Conservation (phyloP, 1,139 yeast species). For the Lodderomyces parapsilosis region DNA sequence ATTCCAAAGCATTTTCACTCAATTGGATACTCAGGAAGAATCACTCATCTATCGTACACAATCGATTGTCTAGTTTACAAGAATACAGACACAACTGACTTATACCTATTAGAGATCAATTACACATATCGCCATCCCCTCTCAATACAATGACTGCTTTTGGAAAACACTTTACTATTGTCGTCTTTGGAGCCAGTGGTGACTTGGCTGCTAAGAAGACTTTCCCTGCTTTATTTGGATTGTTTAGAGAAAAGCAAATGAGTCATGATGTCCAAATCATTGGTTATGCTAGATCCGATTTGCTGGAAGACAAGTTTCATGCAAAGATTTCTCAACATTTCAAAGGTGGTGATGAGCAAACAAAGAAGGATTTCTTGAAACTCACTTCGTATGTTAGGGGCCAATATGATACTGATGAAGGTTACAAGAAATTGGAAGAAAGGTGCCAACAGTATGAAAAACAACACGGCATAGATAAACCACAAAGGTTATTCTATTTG, state of each 20-base stretch:
- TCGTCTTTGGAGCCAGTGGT: slow-evolving; percentile 95
- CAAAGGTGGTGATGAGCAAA: slow-evolving; percentile 51
- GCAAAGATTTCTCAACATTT: slow-evolving; percentile 64
- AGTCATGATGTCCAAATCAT: slow-evolving; percentile 70
- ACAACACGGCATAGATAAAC: slow-evolving; percentile 34
- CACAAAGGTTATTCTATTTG: slow-evolving; percentile 81
- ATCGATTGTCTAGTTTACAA: too few relatives aligned
- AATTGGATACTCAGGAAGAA: too few relatives aligned
- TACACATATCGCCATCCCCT: too few relatives aligned
- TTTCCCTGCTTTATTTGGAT: slow-evolving; percentile 75
- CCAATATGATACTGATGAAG: slow-evolving; percentile 76
- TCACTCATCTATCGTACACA: too few relatives aligned
- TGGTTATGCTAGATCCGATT: slow-evolving; percentile 88
- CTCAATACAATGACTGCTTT: slow-evolving; percentile 26
- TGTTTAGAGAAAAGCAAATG: slow-evolving; percentile 72
- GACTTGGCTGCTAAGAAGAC: slow-evolving; percentile 97
- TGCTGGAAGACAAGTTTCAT: slow-evolving; percentile 56
- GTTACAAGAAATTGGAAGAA: slow-evolving; percentile 57
- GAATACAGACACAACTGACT: not conserved
- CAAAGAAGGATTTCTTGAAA: slow-evolving; percentile 61
- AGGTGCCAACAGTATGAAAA: slow-evolving; percentile 61
- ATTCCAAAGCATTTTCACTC: too few relatives aligned
- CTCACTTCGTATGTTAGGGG: slow-evolving; percentile 72
- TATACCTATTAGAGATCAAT: too few relatives aligned
- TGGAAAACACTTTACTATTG: slow-evolving; percentile 67